Conservation (phyloP, 228 moss, liverwort and hornwort species). For the Sphagnum magellanicum region DNA sequence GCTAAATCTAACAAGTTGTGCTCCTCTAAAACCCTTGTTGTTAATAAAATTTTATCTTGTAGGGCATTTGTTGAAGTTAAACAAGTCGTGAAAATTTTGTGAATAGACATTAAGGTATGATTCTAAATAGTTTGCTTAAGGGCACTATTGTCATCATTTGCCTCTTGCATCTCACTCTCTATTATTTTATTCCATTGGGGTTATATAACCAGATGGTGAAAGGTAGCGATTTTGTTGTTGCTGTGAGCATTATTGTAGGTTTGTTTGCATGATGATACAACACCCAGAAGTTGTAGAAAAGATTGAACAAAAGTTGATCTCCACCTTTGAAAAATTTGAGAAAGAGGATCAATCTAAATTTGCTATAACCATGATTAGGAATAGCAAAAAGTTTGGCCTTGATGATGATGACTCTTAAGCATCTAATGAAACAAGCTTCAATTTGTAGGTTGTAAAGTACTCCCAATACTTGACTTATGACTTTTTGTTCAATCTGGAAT, state of each 20-base stretch:
- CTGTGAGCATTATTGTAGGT: not conserved
- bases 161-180: no score
- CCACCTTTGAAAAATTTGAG: not conserved
- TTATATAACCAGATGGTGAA: no score
- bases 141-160: no score
- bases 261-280: not conserved
- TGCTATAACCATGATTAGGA: not conserved
- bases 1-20: no score
- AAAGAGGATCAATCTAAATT: not conserved
- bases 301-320: constrained; percentile 2
- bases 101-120: no score
- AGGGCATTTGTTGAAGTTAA: no score
- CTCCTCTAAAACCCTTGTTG: no score
- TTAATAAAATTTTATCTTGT: no score
- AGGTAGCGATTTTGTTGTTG: no score
- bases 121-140: no score
- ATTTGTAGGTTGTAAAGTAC: constrained; percentile 5
- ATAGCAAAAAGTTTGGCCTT: not conserved
- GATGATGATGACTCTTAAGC: not conserved
- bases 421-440: constrained; percentile 9
- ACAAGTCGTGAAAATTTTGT: no score
- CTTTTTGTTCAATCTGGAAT: constrained; percentile 12
- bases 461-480: not conserved
- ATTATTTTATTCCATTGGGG: no score
- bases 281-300: constrained; percentile 11